These are phyloP conservation scores for Rhododendron henanense DNA, from an alignment of 148 eudicot genomes.

Conservation along the genomic window DNA sequence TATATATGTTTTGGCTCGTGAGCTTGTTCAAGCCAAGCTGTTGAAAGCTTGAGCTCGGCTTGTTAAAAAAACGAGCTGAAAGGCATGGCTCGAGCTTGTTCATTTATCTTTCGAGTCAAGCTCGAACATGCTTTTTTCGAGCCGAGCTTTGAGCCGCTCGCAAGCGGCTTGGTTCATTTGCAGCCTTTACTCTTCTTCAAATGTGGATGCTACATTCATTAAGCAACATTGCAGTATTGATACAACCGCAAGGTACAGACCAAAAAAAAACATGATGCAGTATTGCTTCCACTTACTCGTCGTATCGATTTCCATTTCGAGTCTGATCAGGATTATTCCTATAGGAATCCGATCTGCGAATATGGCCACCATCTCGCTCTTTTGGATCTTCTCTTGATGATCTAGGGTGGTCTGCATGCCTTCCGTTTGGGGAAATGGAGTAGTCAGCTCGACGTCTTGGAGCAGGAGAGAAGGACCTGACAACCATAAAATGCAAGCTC, in stretches of 20 bases:
- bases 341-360: conserved; percentile 41
- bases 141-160: no score
- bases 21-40: no score
- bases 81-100: no score
- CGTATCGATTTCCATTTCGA: conserved; percentile 36
- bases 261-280: neutral
- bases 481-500: conserved; percentile 1
- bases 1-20: no score
- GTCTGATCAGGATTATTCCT: conserved; percentile 25
- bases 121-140: no score
- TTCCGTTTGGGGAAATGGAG: conserved; percentile 52
- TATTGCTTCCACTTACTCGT: conserved; percentile 15
- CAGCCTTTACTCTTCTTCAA: neutral
- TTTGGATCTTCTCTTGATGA: conserved; percentile 41
- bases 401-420: conserved; percentile 42
- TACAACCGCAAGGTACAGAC: neutral
- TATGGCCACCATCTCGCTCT: conserved; percentile 22
- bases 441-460: conserved; percentile 44
- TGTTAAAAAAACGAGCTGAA: no score
- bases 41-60: no score
- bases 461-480: conserved; percentile 59
- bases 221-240: neutral
- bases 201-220: neutral
- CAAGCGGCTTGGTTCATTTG: no score
- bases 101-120: no score